phyloP scores from a whole-genome alignment of 2,329 filamentous ascomycete species.

The Colletotrichum zoysiae region DNA sequence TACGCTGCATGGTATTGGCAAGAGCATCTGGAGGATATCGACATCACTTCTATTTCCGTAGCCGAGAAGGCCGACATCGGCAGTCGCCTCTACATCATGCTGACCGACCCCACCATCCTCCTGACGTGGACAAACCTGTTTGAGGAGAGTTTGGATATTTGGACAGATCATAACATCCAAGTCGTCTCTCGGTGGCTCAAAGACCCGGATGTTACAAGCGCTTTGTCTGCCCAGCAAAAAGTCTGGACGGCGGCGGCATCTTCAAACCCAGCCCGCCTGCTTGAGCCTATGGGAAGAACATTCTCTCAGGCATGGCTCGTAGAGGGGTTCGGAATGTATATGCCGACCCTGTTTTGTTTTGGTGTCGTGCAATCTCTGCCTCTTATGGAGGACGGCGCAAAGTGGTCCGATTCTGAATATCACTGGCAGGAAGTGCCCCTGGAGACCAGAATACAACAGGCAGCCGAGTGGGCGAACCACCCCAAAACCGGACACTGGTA shows the following conservation, averaged over 20 bases:
- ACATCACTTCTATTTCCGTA: conserved; percentile 46
- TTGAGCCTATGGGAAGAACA: conserved; percentile 54
- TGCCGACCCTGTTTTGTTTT: conserved; percentile 58
- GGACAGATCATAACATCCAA: conserved; percentile 55
- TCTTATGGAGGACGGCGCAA: conserved; percentile 54
- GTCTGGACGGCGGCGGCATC: conserved; percentile 49
- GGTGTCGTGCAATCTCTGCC: conserved; percentile 58
- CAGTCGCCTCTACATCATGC: conserved; percentile 52
- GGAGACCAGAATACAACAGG: conserved; percentile 52
- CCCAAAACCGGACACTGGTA: conserved; percentile 54
- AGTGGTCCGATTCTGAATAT: conserved; percentile 52
- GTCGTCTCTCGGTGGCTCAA: conserved; percentile 53
- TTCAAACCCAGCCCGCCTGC: conserved; percentile 48
- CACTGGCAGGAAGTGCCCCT: conserved; percentile 54
- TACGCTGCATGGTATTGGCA: conserved; percentile 62
- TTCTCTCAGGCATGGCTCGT: conserved; percentile 57
- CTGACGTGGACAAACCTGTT: conserved; percentile 57
- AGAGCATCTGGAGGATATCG: conserved; percentile 54
- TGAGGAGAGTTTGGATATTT: conserved; percentile 57
- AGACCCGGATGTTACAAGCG: conserved; percentile 50
- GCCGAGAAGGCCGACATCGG: conserved; percentile 52
- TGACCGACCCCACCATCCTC: conserved; percentile 53
- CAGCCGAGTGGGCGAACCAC: conserved; percentile 53
- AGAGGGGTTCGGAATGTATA: conserved; percentile 50
- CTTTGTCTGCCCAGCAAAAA: conserved; percentile 48